Percentiles rank a stretch among this genome's conserved stretches.
Conservation (phyloP, 148 eudicot genomes). For the Fallopia convolvulus region DNA sequence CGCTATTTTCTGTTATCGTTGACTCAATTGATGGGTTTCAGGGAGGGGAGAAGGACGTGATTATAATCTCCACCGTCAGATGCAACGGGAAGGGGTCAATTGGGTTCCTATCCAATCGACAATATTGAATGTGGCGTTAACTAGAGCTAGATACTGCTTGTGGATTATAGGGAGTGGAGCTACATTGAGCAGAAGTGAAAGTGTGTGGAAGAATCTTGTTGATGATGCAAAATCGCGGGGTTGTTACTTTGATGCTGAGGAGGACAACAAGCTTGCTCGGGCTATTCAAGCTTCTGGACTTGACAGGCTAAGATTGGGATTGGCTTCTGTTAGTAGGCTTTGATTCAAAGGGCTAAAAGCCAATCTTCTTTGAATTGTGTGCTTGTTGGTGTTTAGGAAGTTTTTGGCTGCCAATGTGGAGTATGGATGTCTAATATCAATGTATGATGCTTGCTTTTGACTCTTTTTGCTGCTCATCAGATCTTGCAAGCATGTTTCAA, state of each 20-base stretch:
- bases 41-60: conserved; percentile 47
- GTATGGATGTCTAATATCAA: no score
- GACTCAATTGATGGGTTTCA: conserved; percentile 44
- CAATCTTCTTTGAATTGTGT: neutral
- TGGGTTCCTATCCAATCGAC: no score
- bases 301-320: neutral
- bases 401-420: no score
- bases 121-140: conserved; percentile 31
- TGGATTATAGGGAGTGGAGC: conserved; percentile 52
- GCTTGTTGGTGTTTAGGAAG: neutral
- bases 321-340: conserved; percentile 2
- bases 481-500: no score
- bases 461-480: no score
- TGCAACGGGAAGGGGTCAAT: conserved; percentile 21
- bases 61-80: conserved; percentile 51
- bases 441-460: no score
- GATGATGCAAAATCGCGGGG: conserved; percentile 31
- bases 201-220: conserved; percentile 35
- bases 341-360: neutral
- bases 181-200: conserved; percentile 19
- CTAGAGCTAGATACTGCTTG: conserved; percentile 54
- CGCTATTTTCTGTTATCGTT: conserved; percentile 25
- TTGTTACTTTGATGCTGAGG: conserved; percentile 35
- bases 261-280: neutral
- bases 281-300: neutral